Evolutionary conservation across 805 yeast genomes (phyloP).

Genomic region (Lipomyces yamadae): DNA sequence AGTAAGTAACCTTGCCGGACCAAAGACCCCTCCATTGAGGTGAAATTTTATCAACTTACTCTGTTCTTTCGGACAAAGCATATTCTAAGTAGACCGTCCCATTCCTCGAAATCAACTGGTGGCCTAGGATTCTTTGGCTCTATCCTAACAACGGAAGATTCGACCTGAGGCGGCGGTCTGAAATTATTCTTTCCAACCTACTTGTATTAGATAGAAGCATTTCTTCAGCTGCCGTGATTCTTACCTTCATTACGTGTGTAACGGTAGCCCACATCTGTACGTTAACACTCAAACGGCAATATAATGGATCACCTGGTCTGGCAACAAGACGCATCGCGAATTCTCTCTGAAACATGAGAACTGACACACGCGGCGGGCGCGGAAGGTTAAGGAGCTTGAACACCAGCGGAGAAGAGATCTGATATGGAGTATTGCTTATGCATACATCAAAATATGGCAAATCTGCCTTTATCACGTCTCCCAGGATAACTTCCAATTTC

Average conservation of each 20-base stretch:
- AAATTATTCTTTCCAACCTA: constrained; percentile 90
- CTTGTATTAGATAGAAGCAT: not conserved
- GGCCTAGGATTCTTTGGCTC: constrained; percentile 94
- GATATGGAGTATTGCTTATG: constrained; percentile 96
- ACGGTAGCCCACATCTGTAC: constrained; percentile 99
- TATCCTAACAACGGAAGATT: constrained; percentile 91
- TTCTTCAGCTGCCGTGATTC: not conserved
- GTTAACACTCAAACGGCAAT: constrained; percentile 92
- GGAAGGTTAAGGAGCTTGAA: constrained; percentile 90
- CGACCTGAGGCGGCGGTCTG: constrained; percentile 98
- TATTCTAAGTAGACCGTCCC: constrained; percentile 94
- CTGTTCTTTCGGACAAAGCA: constrained; percentile 92
- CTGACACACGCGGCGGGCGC: constrained; percentile 90
- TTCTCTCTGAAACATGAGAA: constrained; percentile 97
- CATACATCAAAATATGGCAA: constrained; percentile 94
- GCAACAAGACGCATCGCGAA: constrained; percentile 93
- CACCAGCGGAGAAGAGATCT: constrained; percentile 94
- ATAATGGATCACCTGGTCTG: constrained; percentile 92
- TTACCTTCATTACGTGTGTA: constrained; percentile 87
- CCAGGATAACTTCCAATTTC: constrained; percentile 86
- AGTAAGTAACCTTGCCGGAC: not conserved
- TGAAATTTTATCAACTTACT: constrained; percentile 19
- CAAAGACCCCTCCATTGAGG: not conserved
- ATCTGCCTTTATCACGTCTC: constrained; percentile 95
- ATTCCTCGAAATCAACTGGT: constrained; percentile 88